Base-by-base conservation (phyloP, 495 filamentous ascomycete genomes). In the Rostrohypoxylon terebratum region DNA sequence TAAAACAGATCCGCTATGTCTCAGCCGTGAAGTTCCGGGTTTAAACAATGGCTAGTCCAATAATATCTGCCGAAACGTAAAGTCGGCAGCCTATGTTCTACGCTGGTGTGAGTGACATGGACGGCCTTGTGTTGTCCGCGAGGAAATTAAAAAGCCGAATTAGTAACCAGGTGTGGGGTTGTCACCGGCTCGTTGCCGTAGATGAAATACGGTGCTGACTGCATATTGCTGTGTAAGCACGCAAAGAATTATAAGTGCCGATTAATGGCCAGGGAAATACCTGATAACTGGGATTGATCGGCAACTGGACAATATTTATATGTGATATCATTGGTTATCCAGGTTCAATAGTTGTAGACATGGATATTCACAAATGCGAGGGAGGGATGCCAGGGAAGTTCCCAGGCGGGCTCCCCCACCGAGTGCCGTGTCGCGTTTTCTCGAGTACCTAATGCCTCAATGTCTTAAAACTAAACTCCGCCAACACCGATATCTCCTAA, bases 401-500 rank as follows among this genome's bases (percentile, higher is more conserved):
- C 23, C 31, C 48, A 23, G 48, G 48, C 31, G 48, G 48, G 14
- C 14, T 34, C 25, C 25, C 25, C 48, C 48, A 53, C 48, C n/a
- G 18, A 53, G 3, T 3, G 13, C 16, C 48, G 11, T 53, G 20
- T 25, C 48, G 25, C 25, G 28, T 25, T 23, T 53, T 10, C 11
- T 53, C 14, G 21, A 25, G 20, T 53, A n/a, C n/a, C n/a, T n/a
- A 31, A 36, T 57, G 7, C 1, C 25, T 25, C 21, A 38, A 25
- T 38, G 16, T 16, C 23, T n/a, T 1, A 18, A 57, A 38, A 57
- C 53, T 57, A 57, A 57, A 38, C n/a, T 38, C 53, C 31, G 53
- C 11, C 33, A 16, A 57, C 9, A 21, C 31, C 53, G 53, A 3
- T 57, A 57, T 57, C 28, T 57, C 53, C 53, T 57, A 2, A 31